Evolutionary conservation across 495 filamentous ascomycete species (phyloP), one percentile per base, ranked within the genome.

Genomic region (Penicillium arizonense): DNA sequence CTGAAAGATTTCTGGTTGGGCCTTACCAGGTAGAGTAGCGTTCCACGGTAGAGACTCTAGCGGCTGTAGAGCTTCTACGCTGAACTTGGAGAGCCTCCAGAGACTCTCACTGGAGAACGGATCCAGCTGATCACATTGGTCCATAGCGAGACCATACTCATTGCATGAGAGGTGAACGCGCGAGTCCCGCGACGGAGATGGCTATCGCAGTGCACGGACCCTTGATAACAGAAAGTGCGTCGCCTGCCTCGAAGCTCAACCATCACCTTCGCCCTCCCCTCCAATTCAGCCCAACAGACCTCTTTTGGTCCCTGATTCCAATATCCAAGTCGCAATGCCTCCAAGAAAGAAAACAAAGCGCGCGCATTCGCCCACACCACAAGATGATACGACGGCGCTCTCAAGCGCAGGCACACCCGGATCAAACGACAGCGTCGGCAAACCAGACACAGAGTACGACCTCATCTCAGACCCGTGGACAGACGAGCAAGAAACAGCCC

Each of bases 401-500:
- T 65, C 66, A 10, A 67, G 63, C 33, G 64, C 68, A 21, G 62
- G 65, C 42, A 75, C 73, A 11, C 62, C 71, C 42, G 61, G 47
- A 10, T 63, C 64, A 32, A 69, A 47, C 58, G 67, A 70, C 8
- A 67, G 56, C 50, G 53, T 55, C 44, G 62, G 35, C 30, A 74
- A 73, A 45, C 59, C 58, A 32, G 69, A 67, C 44, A 52, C 64
- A 8, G 70, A 74, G 24, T 71, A 76, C 55, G 73, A 76, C 53
- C 54, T 71, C 5, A 65, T 86, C 14, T 81, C 81, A 35, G 89
- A 95, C 44, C 82, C 85, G 1, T 98, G 94, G 94, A 96, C 91
- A 0, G 91, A 97, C 65, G 94, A 96, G 58, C 93, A 98, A 64
- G 88, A 96, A 57, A 90, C 89, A 3, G 88, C 87, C 4, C 75